Evolutionary conservation across 2,329 filamentous ascomycete genomes (phyloP), one percentile per base, ranked within the genome.

Genomic region (Sclerotinia nivalis): DNA sequence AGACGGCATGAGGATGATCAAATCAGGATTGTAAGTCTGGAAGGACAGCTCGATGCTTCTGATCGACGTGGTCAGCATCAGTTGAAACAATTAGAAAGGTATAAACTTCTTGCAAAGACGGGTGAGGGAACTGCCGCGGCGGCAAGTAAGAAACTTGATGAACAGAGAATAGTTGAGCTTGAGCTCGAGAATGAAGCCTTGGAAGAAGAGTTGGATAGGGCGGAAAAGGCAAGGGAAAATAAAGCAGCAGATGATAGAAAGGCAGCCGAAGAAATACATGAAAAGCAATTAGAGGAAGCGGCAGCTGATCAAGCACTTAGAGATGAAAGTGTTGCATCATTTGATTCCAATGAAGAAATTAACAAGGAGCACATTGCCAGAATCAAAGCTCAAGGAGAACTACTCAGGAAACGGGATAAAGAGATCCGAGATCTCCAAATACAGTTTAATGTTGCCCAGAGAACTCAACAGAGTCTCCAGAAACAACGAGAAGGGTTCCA

Each of bases 311-410:
- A 37, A 52, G n/a, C n/a, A 20, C 20, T 28, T 22, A 13, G 31
- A 54, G n/a, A 8, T 28, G 34, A 28, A 28, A 65, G 61, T 43
- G 4, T 65, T 13, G n/a, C 4, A 28, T 65, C 61, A 13, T 50
- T 28, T 18, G 61, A 65, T 40, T 40, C 47, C 4, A 65, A 65
- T 18, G 61, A 65, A 43, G 61, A 65, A 28, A 34, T 65, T 18
- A 65, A 65, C 18, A 52, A 65, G 47, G 31, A 65, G 8, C 61
- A 65, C 22, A 65, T 65, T 12, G 47, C 34, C 18, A 65, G 45
- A 37, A 18, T 65, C n/a, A 59, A 40, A 25, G 55, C 34, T 15
- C 55, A 59, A n/a, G 22, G 22, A 25, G 20, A 10, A n/a, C 9
- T n/a, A 58, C 22, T 52, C 15, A 37, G 55, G 22, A 40, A 5